Evolutionary conservation across 306 rosid species (phyloP), one percentile per base, ranked within the genome.

Genomic region (Prunus mongolica): DNA sequence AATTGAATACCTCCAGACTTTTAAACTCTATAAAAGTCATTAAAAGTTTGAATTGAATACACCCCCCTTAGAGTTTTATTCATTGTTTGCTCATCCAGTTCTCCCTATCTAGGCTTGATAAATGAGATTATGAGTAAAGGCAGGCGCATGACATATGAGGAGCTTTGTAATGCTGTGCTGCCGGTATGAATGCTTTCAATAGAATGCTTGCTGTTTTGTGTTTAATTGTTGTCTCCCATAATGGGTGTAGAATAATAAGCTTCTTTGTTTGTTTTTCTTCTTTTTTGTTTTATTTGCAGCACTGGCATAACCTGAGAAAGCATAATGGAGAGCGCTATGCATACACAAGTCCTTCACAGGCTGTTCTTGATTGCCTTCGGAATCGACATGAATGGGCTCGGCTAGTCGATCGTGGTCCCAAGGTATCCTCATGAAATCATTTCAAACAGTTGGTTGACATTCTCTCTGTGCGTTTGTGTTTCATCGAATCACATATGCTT

Each of bases 251-350:
- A 77, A 67, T n/a, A 52, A 14, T 2, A 41, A 50, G 54, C 4
- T 30, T 50, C 2, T 58, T 22, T 38, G 15, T 54, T 32, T 25
- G 32, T 71, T 55, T 55, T 0, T 51, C 13, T 65, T 25, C 30
- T 1, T 75, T 50, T 62, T 50, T 52, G 52, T 83, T 80, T 73
- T 66, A 49, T 79, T 82, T 62, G 74, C 91, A 95, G 98, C 98
- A 95, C 80, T 95, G 98, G 98, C 89, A 86, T 77, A 92, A 87
- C 86, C 85, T 95, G 84, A 95, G 98, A 86, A 95, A 95, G 89
- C 98, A 92, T 79, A 95, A 95, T 44, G 98, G 97, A 79, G 98
- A 95, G 83, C 96, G 97, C 19, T 95, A 95, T 84, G 97, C 98
- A 72, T 95, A 95, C 81, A 82, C 98, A 34, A 95, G 97, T 86